phyloP scores from a whole-genome alignment of 768 basidiomycete species.

The Trametes cubensis region DNA sequence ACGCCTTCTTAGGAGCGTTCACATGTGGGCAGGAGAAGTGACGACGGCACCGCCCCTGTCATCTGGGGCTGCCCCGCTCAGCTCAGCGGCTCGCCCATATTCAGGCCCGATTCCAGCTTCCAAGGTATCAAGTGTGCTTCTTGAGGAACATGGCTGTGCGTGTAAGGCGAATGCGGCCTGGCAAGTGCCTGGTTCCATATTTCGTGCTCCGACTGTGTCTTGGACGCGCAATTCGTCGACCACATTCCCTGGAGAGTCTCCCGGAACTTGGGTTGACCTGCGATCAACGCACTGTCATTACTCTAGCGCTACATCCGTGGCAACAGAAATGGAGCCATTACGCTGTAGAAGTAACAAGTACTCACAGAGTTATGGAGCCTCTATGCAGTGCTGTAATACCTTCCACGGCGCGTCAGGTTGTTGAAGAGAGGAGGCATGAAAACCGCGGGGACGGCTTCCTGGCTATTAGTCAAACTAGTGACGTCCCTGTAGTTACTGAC shows the following conservation, averaged over 20 bases:
- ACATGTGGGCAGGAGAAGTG: background rate
- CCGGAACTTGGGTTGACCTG: background rate
- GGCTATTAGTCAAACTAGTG: no score
- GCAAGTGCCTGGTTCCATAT: background rate
- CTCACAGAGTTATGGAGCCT: no score
- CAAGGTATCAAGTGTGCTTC: background rate
- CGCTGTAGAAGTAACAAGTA: no score
- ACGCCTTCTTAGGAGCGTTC: background rate
- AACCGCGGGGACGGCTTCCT: no score
- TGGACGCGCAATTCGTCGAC: background rate
- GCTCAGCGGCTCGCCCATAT: background rate
- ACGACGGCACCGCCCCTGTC: conserved; percentile 2
- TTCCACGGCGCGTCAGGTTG: no score
- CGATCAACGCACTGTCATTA: conserved; percentile 4
- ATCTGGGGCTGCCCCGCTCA: background rate
- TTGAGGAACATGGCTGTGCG: conserved; percentile 2
- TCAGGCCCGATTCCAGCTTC: background rate
- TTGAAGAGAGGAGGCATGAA: no score
- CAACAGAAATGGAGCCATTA: background rate
- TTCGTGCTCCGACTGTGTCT: background rate
- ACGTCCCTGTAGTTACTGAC: no score
- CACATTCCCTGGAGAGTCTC: background rate
- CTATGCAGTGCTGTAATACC: no score
- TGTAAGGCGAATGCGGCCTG: no score
- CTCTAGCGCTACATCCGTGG: background rate